phyloP scores from a whole-genome alignment of 352 stramenopile species.

The Phytophthora cajani region DNA sequence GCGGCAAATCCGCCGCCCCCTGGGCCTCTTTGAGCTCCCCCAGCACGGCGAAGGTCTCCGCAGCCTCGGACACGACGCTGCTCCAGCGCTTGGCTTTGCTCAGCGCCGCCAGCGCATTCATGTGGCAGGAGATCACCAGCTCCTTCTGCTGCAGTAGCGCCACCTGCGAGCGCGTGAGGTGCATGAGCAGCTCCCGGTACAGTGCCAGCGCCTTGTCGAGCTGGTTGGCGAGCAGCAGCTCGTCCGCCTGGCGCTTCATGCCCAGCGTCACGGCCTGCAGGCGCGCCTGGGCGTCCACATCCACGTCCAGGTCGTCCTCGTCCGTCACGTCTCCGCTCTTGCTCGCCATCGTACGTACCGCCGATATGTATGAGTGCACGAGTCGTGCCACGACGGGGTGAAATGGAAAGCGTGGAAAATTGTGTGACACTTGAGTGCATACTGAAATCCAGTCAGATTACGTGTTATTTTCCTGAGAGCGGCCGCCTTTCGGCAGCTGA shows the following conservation, averaged over 20 bases:
- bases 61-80: slow-evolving; percentile 50
- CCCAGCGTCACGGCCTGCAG: slow-evolving; percentile 45
- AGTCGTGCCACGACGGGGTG: neutral
- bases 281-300: slow-evolving; percentile 55
- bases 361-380: neutral
- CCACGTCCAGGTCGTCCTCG: slow-evolving; percentile 48
- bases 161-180: slow-evolving; percentile 73
- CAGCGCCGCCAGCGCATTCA: slow-evolving; percentile 69
- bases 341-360: slow-evolving; percentile 29
- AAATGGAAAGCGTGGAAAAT: slow-evolving; percentile 24
- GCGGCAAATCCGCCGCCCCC: slow-evolving; percentile 15
- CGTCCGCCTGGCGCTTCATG: slow-evolving; percentile 75
- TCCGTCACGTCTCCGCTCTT: slow-evolving; percentile 32
- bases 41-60: slow-evolving; percentile 56
- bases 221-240: slow-evolving; percentile 59
- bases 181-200: slow-evolving; percentile 77
- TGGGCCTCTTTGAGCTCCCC: slow-evolving; percentile 47
- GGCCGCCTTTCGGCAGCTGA: slow-evolving; percentile 14
- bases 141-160: slow-evolving; percentile 58
- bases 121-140: slow-evolving; percentile 71
- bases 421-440: slow-evolving; percentile 13
- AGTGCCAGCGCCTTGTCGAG: slow-evolving; percentile 62
- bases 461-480: slow-evolving; percentile 12
- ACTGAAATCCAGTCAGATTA: slow-evolving; percentile 22
- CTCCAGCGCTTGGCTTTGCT: slow-evolving; percentile 67